phyloP scores from a whole-genome alignment of 2,329 filamentous ascomycete genomes.

The Escovopsis weberi region DNA sequence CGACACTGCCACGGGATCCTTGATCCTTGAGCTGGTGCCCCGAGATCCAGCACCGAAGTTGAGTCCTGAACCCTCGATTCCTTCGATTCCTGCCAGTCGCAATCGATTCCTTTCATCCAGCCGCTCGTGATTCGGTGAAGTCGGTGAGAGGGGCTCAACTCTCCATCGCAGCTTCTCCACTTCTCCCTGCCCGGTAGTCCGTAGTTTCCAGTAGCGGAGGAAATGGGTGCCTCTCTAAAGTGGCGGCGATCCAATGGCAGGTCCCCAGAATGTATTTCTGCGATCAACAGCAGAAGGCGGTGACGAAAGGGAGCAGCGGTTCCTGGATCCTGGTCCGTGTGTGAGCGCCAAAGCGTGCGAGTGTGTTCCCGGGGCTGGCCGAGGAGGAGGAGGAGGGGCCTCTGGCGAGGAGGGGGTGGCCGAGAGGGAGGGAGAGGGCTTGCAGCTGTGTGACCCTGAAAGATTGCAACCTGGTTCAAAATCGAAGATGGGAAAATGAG shows the following conservation, averaged over 20 bases:
- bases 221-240: slow-evolving; percentile 7
- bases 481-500: too few relatives aligned
- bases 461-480: too few relatives aligned
- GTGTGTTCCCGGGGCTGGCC: slow-evolving; percentile 3
- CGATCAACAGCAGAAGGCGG: slow-evolving; percentile 7
- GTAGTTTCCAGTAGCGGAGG: background rate
- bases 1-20: too few relatives aligned
- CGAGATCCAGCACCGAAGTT: too few relatives aligned
- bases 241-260: slow-evolving; percentile 10
- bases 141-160: slow-evolving; percentile 11
- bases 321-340: slow-evolving; percentile 6
- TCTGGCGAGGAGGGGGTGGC: background rate
- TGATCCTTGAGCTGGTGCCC: too few relatives aligned
- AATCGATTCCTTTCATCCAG: background rate
- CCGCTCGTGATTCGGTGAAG: slow-evolving; percentile 16
- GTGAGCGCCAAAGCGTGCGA: background rate
- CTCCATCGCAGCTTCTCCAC: too few relatives aligned
- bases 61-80: too few relatives aligned
- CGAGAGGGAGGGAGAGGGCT: background rate
- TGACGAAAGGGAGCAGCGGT: slow-evolving; percentile 8
- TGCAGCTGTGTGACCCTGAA: background rate
- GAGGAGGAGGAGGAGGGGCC: background rate
- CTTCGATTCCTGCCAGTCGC: too few relatives aligned
- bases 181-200: too few relatives aligned
- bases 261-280: background rate